phyloP scores from a whole-genome alignment of 2,329 filamentous ascomycete species.

The Xylariomycetidae sp. region DNA sequence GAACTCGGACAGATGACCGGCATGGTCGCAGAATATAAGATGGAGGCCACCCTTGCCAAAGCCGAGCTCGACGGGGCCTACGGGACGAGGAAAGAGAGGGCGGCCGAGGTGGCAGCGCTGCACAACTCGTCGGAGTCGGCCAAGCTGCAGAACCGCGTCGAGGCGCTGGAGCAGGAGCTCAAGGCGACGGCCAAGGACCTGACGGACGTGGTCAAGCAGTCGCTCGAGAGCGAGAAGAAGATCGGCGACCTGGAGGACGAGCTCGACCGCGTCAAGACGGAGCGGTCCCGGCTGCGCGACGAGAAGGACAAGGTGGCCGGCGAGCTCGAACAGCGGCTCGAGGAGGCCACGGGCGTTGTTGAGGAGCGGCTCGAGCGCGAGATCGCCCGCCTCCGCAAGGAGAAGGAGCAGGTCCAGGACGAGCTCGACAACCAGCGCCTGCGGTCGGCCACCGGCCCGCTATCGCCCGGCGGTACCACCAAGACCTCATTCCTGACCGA shows the following conservation, averaged over 20 bases:
- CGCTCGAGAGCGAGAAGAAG: conserved; percentile 29
- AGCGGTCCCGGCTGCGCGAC: conserved; percentile 18
- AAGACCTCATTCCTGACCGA: conserved; percentile 29
- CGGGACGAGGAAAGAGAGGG: conserved; percentile 54
- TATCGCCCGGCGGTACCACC: conserved; percentile 21
- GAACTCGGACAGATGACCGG: conserved; percentile 35
- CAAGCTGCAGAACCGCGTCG: conserved; percentile 35
- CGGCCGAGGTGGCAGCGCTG: conserved; percentile 51
- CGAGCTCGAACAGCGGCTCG: conserved; percentile 21
- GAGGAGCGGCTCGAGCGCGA: conserved; percentile 22
- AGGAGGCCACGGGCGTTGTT: conserved; percentile 18
- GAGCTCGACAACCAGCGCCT: conserved; percentile 27
- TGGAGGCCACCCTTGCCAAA: conserved; percentile 55
- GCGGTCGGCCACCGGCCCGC: conserved; percentile 16
- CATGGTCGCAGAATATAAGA: conserved; percentile 56
- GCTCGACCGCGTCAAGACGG: conserved; percentile 24
- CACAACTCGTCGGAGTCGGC: conserved; percentile 39
- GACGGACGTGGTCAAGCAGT: conserved; percentile 27
- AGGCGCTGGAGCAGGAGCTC: conserved; percentile 62
- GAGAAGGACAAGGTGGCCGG: conserved; percentile 20
- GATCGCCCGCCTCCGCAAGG: conserved; percentile 21
- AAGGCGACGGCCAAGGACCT: conserved; percentile 37
- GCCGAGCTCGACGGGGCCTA: conserved; percentile 60
- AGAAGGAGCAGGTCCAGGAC: conserved; percentile 28
- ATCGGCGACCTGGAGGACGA: conserved; percentile 27